Base-by-base conservation (phyloP, 2,329 filamentous ascomycete species). In the Lachnellula willkommii region DNA sequence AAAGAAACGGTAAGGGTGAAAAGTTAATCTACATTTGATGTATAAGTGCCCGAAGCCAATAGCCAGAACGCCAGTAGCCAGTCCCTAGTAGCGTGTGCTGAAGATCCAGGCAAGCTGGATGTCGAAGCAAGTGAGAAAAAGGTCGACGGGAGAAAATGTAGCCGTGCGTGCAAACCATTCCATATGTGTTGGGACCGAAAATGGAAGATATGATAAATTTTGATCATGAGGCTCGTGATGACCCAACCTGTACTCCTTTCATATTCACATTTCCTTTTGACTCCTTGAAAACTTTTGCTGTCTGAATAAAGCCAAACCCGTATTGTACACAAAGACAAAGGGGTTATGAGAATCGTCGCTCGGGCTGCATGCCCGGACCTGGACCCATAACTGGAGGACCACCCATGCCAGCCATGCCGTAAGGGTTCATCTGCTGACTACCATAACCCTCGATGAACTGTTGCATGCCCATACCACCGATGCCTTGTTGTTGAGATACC, bases 401-500 rank as follows among this genome's bases (percentile, higher is more conserved):
- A 28, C 26, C 39, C 59, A 63, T 57, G n/a, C 35, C 32, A 14
- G 61, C 62, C 54, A 68, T 63, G 12, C 62, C 62, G 36, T 68
- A 68, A 24, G 66, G 64, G 54, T 66, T 64, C 54, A 66, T 63
- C 45, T 63, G 45, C 11, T 28, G 64, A 12, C 55, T 53, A 32
- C 54, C 50, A 37, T 58, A 63, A 5, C 53, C 57, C 24, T 65
- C 63, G 47, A 67, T 62, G 36, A 65, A 54, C 62, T 79, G 79
- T 47, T 80, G 78, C 75, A 84, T 79, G 20, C 49, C 59, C 55
- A 65, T 61, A 12, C 60, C 61, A 17, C 46, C 35, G n/a, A 69
- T 51, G 17, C 88, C 88, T 71, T 96, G 92, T 47, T 90, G 86
- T 70, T 95, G 89, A 3, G 91, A 91, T 7, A 97, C 88, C 0